Percentiles rank a stretch among this genome's conserved stretches.
phyloP scores from a whole-genome alignment of 2,329 filamentous ascomycete genomes.

The Hypoxylon sp. region DNA sequence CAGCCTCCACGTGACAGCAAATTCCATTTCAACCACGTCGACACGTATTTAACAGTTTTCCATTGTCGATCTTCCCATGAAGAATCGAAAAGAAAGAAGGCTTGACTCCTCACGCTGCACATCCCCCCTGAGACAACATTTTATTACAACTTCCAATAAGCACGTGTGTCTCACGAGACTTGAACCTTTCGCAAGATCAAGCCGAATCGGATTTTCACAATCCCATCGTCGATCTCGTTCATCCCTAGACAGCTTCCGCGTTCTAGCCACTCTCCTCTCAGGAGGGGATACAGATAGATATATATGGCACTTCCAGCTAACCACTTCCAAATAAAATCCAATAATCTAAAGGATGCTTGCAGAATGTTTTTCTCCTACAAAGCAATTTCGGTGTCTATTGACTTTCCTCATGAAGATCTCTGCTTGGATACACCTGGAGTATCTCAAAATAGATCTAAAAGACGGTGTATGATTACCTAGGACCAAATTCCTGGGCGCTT shows the following conservation, averaged over 20 bases:
- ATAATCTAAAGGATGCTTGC: background rate
- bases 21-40: background rate
- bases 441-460: background rate
- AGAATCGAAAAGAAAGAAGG: constrained; percentile 8
- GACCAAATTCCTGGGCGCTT: background rate
- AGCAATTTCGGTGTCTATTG: background rate
- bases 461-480: background rate
- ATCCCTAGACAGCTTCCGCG: background rate
- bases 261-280: background rate
- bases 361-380: background rate
- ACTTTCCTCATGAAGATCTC: background rate
- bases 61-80: constrained; percentile 3
- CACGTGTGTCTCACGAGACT: constrained; percentile 20
- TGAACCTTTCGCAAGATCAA: background rate
- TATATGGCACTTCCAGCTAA: background rate
- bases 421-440: background rate
- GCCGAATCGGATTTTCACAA: background rate
- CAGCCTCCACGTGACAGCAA: constrained; percentile 33
- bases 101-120: constrained; percentile 3
- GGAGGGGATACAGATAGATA: background rate
- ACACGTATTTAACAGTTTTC: background rate
- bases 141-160: constrained; percentile 14
- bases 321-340: background rate
- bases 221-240: background rate
- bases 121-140: constrained; percentile 13